These are phyloP conservation scores for Candida rishiriensis DNA, from an alignment of 805 yeast genomes.

Conservation along the genomic window DNA sequence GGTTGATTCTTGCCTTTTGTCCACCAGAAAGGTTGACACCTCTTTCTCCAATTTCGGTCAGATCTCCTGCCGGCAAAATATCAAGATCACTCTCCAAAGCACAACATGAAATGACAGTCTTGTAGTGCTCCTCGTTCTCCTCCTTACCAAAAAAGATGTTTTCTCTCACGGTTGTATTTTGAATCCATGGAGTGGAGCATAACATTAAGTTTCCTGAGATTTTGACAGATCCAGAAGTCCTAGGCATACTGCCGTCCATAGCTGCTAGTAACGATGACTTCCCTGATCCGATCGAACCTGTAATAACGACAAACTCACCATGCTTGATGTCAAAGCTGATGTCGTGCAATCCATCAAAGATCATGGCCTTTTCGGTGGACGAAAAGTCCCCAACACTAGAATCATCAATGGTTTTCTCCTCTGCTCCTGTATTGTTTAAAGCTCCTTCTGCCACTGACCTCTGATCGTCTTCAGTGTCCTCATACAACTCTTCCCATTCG, in stretches of 20 bases:
- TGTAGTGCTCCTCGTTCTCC: conserved; percentile 46
- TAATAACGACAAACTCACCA: conserved; percentile 70
- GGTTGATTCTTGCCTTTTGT: conserved; percentile 72
- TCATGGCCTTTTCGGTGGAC: not conserved
- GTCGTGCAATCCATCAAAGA: conserved; percentile 42
- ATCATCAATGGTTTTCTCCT: not conserved
- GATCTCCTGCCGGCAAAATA: conserved; percentile 68
- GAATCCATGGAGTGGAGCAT: conserved; percentile 69
- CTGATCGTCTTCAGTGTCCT: conserved; percentile 12
- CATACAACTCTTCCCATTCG: conserved; percentile 57
- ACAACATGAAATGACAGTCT: conserved; percentile 55
- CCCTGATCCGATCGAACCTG: conserved; percentile 67
- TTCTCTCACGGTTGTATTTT: conserved; percentile 71
- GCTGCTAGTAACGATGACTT: conserved; percentile 71
- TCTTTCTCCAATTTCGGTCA: conserved; percentile 78
- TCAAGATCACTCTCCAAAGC: conserved; percentile 63
- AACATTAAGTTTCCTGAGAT: conserved; percentile 50
- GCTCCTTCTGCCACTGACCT: not conserved
- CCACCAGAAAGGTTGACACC: conserved; percentile 87
- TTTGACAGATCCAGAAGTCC: conserved; percentile 45
- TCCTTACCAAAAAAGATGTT: conserved; percentile 63
- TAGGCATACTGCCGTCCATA: conserved; percentile 62
- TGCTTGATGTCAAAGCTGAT: conserved; percentile 49
- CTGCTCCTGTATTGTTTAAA: not conserved
- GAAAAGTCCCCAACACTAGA: not conserved